Evolutionary conservation across 2,329 filamentous ascomycete genomes (phyloP), one percentile per base, ranked within the genome.

Genomic region (Cordyceps pruinosa): DNA sequence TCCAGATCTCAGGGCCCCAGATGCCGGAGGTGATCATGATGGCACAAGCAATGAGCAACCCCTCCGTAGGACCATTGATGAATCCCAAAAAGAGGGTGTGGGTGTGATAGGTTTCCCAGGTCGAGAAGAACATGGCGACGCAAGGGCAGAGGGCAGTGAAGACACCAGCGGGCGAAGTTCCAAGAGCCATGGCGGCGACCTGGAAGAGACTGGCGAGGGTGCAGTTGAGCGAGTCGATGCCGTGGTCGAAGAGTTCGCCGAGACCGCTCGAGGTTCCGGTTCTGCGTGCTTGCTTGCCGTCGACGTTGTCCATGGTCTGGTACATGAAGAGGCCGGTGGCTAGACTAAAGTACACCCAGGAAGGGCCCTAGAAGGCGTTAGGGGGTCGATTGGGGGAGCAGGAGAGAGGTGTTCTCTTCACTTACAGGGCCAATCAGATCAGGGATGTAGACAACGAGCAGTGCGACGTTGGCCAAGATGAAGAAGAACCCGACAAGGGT

Each of bases 41-140:
- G 52, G 77, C 73, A 68, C 90, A 92, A 26, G 92, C 94, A 61
- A 99, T 86, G 53, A 97, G 85, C 34, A 99, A 78, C 21, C 94
- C 94, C 76, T 99, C 94, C 34, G 94, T 99, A 2, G 94, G 94
- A 1, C 94, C 94, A 71, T 99, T 99, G 82, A 99, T 88, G 70
- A 93, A 90, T 56, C 94, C 94, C 13, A 99, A 84, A 72, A 96
- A 99, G 6, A 99, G 78, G 0, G 94, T 97, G 72, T 99, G 94
- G 5, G 94, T 97, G 74, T 99, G 94, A 72, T 97, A 99, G 1
- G 94, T 99, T 75, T 99, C 94, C 94, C 94, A 99, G 2, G 94
- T 99, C 3, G 93, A 97, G 75, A 99, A 97, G 79, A 96, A 99
- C 94, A 99, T 99, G 59, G 94, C 90, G 45, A 99, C 77, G 65